Base-by-base conservation (phyloP, 768 basidiomycete species). In the Amanita exitialis region DNA sequence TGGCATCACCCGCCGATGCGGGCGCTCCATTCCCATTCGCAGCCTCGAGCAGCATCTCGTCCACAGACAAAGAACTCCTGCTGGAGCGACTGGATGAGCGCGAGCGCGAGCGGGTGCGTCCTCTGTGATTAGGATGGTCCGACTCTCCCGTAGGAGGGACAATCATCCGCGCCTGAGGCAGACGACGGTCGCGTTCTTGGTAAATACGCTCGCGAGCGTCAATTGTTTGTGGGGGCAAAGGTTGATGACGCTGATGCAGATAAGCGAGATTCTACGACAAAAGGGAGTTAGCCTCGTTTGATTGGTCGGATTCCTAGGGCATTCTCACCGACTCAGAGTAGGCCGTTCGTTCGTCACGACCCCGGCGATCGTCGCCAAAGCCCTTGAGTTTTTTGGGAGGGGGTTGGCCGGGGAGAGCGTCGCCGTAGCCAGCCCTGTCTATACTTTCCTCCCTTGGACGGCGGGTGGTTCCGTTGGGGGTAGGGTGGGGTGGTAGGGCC, bases 341-440 rank as follows among this genome's bases (percentile, higher is more conserved):
- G 23, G 60, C 52, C 13, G 57, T 35, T 13, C 64, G 56, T 21
- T 61, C 57, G 16, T 61, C 60, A 39, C 57, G 59, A 53, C 53
- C 59, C 52, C 59, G 56, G 37, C 66, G 62, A 38, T 68, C 68
- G 25, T 58, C 62, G 51, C 66, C 69, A 10, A 69, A 74, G 35
- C 57, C 60, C 30, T 77, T 68, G 0, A 66, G 54, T 28, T 74
- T 71, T 61, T 83, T 83, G 27, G 64, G 37, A 5, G 82, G 80
- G 0, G 77, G 79, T 27, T 73, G 72, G 0, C 61, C 67, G 9
- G 67, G 60, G 16, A 62, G 60, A 15, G 55, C 56, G 44, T 55
- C 44, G 16, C 53, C 52, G 35, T 50, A 56, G 6, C 52, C 46
- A 20, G 44, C 12, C 21, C 67, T 67, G 45, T 75, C 76, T 23